phyloP scores from a whole-genome alignment of 139 green algal species.

The Coelastrella sp. region DNA sequence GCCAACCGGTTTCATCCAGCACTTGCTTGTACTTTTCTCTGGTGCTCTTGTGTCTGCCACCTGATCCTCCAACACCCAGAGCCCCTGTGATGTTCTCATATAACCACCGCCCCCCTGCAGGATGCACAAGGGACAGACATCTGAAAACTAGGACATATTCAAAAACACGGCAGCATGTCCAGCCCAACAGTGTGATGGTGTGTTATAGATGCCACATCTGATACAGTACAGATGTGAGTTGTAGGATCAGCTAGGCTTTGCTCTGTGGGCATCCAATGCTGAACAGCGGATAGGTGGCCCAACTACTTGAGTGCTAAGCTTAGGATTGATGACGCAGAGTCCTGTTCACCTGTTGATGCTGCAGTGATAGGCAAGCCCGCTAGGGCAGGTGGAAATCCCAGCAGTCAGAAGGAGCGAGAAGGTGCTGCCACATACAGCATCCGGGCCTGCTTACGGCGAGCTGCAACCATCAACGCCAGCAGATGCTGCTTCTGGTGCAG shows the following conservation, averaged over 20 bases:
- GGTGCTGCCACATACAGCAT: not conserved
- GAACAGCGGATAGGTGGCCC: not conserved
- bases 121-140: not conserved
- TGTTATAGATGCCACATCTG: too few relatives aligned
- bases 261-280: not conserved
- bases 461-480: not conserved
- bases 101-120: not conserved
- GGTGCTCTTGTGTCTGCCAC: not conserved
- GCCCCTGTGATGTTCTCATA: constrained; percentile 1
- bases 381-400: not conserved
- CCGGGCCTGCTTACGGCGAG: not conserved
- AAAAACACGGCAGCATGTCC: not conserved
- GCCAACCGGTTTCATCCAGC: constrained; percentile 39
- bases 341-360: constrained; percentile 12
- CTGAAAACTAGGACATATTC: not conserved
- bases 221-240: too few relatives aligned
- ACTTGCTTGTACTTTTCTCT: constrained; percentile 16
- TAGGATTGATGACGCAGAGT: not conserved
- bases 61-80: not conserved
- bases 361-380: constrained; percentile 9
- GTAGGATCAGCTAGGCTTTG: too few relatives aligned
- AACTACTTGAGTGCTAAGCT: not conserved
- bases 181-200: not conserved
- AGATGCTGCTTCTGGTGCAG: not conserved
- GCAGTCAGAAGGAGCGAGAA: not conserved